phyloP scores from a whole-genome alignment of 1,284 basidiomycete genomes.

The Hemileia vastatrix region DNA sequence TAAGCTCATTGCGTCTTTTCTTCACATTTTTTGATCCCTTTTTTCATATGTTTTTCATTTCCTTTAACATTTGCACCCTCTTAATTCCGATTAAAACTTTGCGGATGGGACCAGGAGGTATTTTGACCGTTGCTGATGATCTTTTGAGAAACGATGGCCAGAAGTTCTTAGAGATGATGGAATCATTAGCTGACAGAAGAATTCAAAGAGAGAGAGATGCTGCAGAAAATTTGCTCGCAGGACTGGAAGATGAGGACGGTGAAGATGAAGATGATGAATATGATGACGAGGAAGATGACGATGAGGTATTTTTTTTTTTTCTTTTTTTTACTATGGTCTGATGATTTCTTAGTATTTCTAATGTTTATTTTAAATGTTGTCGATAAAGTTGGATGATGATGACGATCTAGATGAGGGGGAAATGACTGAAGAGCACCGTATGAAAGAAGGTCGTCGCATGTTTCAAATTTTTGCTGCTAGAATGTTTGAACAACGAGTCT shows the following conservation, averaged over 20 bases:
- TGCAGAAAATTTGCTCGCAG: slow-evolving; percentile 52
- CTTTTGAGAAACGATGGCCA: slow-evolving; percentile 95
- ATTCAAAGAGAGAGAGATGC: slow-evolving; percentile 88
- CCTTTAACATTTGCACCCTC: slow-evolving; percentile 24
- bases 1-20: slow-evolving; percentile 25
- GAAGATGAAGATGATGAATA: slow-evolving; percentile 53
- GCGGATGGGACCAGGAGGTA: slow-evolving; percentile 58
- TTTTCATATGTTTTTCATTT: slow-evolving; percentile 10
- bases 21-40: slow-evolving; percentile 6
- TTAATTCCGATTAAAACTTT: slow-evolving; percentile 41
- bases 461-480: slow-evolving; percentile 99
- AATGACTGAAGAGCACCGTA: slow-evolving; percentile 62
- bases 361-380: slow-evolving; percentile 45
- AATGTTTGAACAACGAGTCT: slow-evolving; percentile 96
- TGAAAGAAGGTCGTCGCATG: slow-evolving; percentile 98
- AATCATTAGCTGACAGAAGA: slow-evolving; percentile 87
- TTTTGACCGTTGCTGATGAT: slow-evolving; percentile 97
- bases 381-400: slow-evolving; percentile 37
- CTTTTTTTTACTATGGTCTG: not conserved
- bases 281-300: slow-evolving; percentile 48
- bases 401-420: slow-evolving; percentile 40
- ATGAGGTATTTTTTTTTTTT: slow-evolving; percentile 30
- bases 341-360: not conserved
- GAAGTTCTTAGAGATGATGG: slow-evolving; percentile 99
- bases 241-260: slow-evolving; percentile 54